Evolutionary conservation across 2,329 filamentous ascomycete species (phyloP), one percentile per base, ranked within the genome.

Genomic region (Trichoderma sp.): DNA sequence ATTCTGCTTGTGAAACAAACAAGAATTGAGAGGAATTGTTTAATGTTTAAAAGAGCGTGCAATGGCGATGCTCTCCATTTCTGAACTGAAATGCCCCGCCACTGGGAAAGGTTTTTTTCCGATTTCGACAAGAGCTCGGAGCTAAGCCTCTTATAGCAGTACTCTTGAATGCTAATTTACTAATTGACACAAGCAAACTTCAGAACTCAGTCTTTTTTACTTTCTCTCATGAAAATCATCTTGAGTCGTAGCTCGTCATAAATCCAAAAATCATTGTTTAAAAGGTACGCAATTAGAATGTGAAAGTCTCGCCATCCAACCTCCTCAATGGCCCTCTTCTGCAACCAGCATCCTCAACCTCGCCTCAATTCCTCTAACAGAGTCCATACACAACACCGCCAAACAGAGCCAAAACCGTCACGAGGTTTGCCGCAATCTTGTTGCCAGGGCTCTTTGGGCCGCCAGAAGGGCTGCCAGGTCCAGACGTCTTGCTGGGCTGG

Each of bases 51-150:
- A 54, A 39, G 46, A 54, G 46, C 39, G 7, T 64, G 46, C 49
- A 54, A 39, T 54, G 60, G 39, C 60, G 60, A 64, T 28, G 60
- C 39, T 18, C 14, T 34, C 28, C n/a, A n/a, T n/a, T n/a, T n/a
- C n/a, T n/a, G n/a, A n/a, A n/a, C n/a, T n/a, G 39, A 54, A 54
- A 32, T 54, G 51, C 60, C 60, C 60, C 60, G 60, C 60, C 60
- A 64, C 24, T 34, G 13, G 18, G 18, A 64, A 64, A 64, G 60
- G 43, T 63, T 64, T 64, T 43, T 64, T 28, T 39, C 39, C 7
- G n/a, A 39, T 30, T 55, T 30, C 7, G 11, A 43, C n/a, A 26
- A 39, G 28, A 59, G 43, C 6, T 26, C 11, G 55, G 32, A 43
- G 56, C 56, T 59, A 59, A 59, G 56, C 56, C 56, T 28, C 26